Evolutionary conservation across 768 basidiomycete genomes (phyloP), one percentile per base, ranked within the genome.

Genomic region (Mycena olivaceomarginata): DNA sequence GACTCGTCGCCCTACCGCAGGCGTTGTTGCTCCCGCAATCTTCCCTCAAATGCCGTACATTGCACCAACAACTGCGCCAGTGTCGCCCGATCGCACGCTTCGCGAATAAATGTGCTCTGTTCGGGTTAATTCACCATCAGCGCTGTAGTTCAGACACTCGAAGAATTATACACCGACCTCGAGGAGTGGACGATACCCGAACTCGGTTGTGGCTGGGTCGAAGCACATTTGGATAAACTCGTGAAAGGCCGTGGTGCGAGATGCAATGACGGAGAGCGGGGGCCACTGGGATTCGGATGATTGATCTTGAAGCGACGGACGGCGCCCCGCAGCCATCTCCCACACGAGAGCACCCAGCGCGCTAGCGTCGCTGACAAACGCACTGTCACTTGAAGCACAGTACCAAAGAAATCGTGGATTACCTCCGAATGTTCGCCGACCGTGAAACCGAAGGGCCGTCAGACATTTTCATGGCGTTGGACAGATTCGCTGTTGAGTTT

Each of bases 271-370:
- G 15, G 81, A 77, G 37, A 91, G 82, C 11, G 85, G 79, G 12
- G 88, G 41, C 75, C 70, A 45, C 57, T 20, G 59, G 53, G 9
- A 25, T 1, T 89, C 31, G 20, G 16, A 31, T 8, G 37, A 12
- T 20, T 87, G n/a, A 86, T n/a, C 22, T 20, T 60, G 59, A 39
- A 60, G 84, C 40, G 91, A 91, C 12, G 57, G 91, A 7, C 89
- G 90, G 51, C 86, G 85, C 8, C 86, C 86, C 79, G 91, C 85
- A 10, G 89, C 89, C 69, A 90, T 82, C 78, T 92, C 91, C 89
- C 90, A 90, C 5, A 90, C 84, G 0, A 91, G 91, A 1, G 90
- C 89, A 4, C 91, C 90, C 2, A 91, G 82, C 0, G 90, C 88
- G 87, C 88, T 90, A 0, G 86, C 90, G 39, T 62, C 59, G 45